A percentile compares a stretch with the other conserved stretches of the same genome.
Evolutionary conservation across 2,329 filamentous ascomycete species (phyloP).

Genomic region (Whalleya microplaca): DNA sequence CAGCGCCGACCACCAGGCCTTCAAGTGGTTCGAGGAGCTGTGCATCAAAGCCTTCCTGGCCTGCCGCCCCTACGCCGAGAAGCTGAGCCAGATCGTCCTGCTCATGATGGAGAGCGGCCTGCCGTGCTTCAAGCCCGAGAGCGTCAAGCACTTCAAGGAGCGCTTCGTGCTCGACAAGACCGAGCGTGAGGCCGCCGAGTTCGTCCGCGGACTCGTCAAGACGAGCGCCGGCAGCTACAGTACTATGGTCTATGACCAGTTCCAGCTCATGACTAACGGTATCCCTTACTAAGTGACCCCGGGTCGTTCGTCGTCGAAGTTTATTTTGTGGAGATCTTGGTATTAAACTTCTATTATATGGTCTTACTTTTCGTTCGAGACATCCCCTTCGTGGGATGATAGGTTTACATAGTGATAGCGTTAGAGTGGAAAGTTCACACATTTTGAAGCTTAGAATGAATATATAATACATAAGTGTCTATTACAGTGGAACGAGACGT

Average conservation of each 20-base stretch:
- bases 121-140: conserved; percentile 97
- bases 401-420: neutral
- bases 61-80: conserved; percentile 81
- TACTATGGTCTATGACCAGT: conserved; percentile 96
- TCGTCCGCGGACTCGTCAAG: conserved; percentile 86
- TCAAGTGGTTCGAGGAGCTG: conserved; percentile 95
- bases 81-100: conserved; percentile 85
- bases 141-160: conserved; percentile 88
- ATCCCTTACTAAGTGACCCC: conserved; percentile 82
- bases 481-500: too few species aligned
- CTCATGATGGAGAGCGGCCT: conserved; percentile 96
- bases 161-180: conserved; percentile 90
- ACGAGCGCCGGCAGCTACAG: conserved; percentile 90
- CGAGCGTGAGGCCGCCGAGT: conserved; percentile 92
- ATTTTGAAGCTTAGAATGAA: too few species aligned
- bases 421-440: neutral
- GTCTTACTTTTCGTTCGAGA: neutral
- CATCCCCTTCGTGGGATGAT: neutral
- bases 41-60: conserved; percentile 95
- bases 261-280: conserved; percentile 94
- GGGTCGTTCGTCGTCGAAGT: neutral
- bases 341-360: too few species aligned
- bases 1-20: conserved; percentile 79
- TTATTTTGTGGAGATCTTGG: neutral
- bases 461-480: too few species aligned